phyloP scores from a whole-genome alignment of 176 grass and related monocot genomes.

The Bonia amplexicaulis region DNA sequence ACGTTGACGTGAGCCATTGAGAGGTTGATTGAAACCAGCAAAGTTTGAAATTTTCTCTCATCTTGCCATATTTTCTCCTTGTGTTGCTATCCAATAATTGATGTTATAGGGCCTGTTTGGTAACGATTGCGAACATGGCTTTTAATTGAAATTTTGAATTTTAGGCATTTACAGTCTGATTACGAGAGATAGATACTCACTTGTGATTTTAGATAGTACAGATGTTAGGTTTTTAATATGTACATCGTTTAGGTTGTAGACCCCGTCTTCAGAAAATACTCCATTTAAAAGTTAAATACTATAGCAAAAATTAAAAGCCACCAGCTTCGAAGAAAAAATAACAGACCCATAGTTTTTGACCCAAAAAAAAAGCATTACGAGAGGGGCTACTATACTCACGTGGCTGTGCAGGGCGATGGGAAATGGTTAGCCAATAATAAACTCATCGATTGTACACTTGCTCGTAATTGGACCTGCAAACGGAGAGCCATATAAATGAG shows the following conservation, averaged over 20 bases:
- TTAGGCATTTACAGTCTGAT: no score
- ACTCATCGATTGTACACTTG: neutral
- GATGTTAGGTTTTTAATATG: no score
- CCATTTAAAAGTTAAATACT: no score
- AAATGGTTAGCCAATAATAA: conserved; percentile 28
- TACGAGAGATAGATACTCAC: no score
- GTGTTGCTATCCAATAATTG: conserved; percentile 27
- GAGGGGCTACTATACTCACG: conserved; percentile 25
- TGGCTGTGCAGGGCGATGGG: neutral
- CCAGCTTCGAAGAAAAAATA: no score
- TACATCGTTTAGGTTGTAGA: no score
- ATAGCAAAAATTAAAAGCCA: no score
- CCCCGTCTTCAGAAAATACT: no score
- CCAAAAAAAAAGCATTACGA: neutral
- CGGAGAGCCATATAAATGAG: conserved; percentile 4
- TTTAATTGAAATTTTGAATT: no score
- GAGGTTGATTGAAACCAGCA: neutral
- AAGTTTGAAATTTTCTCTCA: neutral
- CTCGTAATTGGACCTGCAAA: neutral
- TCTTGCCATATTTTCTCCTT: neutral
- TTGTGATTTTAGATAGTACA: no score
- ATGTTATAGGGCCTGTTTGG: no score
- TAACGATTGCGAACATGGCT: no score
- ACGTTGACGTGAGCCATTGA: neutral
- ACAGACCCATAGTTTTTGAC: conserved; percentile 21